Conservation (phyloP, 2,329 filamentous ascomycete genomes). For the Verruconis gallopava region DNA sequence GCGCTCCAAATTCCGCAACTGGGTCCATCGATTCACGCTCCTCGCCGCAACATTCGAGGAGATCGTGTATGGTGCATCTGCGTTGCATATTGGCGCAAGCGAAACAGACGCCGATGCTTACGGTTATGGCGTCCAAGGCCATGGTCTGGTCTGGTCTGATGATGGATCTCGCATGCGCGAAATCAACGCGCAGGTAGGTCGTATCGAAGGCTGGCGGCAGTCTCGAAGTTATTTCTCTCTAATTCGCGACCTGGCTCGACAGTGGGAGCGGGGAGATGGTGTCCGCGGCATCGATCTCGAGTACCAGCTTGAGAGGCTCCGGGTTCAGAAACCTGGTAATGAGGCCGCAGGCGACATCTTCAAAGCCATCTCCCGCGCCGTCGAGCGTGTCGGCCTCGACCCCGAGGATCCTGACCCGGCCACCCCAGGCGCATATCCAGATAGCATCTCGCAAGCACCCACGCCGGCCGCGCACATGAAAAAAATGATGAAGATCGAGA, state of each 20-base stretch:
- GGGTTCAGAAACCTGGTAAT: constrained; percentile 65
- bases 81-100: constrained; percentile 71
- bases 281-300: constrained; percentile 75
- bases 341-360: constrained; percentile 75
- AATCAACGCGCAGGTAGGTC: constrained; percentile 77
- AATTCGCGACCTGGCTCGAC: constrained; percentile 47
- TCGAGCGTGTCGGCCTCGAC: constrained; percentile 35
- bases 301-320: constrained; percentile 83
- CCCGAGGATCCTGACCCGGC: constrained; percentile 6
- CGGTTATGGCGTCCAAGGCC: constrained; percentile 51
- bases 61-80: constrained; percentile 83
- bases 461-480: constrained; percentile 13
- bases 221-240: constrained; percentile 93
- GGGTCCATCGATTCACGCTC: constrained; percentile 87
- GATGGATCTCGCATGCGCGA: constrained; percentile 70
- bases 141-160: constrained; percentile 92
- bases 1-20: constrained; percentile 83
- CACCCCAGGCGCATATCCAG: background rate
- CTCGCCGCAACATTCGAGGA: constrained; percentile 92
- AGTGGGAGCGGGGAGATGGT: constrained; percentile 24
- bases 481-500: constrained; percentile 19
- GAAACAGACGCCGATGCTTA: constrained; percentile 35
- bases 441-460: background rate
- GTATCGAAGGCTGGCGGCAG: constrained; percentile 94
- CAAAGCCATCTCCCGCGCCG: constrained; percentile 59